These are phyloP conservation scores for Radiomyces spectabilis DNA, from an alignment of 192 early-diverging fungal species.

Conservation along the genomic window DNA sequence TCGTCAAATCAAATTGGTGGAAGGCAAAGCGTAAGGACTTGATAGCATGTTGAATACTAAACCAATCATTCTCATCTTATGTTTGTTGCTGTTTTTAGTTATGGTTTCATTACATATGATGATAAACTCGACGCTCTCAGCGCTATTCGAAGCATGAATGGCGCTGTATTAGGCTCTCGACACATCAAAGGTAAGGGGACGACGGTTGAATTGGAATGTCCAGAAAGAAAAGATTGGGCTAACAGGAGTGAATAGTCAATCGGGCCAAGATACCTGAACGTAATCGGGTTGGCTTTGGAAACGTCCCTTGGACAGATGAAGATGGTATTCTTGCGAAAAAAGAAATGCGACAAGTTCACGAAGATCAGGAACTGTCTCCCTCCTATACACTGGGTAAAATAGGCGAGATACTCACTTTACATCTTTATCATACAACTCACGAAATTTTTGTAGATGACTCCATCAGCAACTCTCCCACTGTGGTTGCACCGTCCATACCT, in stretches of 20 bases:
- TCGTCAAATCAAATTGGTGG: constrained; percentile 38
- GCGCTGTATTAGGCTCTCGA: constrained; percentile 27
- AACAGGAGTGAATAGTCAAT: too few species aligned
- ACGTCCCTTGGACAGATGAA: constrained; percentile 46
- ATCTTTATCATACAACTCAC: too few species aligned
- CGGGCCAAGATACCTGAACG: constrained; percentile 46
- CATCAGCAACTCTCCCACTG: too few species aligned
- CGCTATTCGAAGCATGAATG: constrained; percentile 40
- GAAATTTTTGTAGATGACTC: too few species aligned
- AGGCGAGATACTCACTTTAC: too few species aligned
- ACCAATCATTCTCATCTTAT: too few species aligned
- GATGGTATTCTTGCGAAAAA: constrained; percentile 16
- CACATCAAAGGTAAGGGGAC: constrained; percentile 21
- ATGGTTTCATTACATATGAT: constrained; percentile 42
- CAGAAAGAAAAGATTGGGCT: too few species aligned
- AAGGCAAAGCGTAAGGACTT: constrained; percentile 38
- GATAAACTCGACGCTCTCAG: constrained; percentile 28
- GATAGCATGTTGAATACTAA: too few species aligned
- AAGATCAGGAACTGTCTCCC: too few species aligned
- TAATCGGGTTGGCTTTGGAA: constrained; percentile 44
- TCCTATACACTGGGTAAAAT: too few species aligned
- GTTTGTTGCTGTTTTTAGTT: constrained; percentile 10
- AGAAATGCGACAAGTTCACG: too few species aligned
- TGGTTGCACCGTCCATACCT: too few species aligned
- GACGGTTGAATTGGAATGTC: background rate